These are phyloP conservation scores for Lentithecium fluviatile DNA, from an alignment of 495 filamentous ascomycete genomes.

Conservation along the genomic window DNA sequence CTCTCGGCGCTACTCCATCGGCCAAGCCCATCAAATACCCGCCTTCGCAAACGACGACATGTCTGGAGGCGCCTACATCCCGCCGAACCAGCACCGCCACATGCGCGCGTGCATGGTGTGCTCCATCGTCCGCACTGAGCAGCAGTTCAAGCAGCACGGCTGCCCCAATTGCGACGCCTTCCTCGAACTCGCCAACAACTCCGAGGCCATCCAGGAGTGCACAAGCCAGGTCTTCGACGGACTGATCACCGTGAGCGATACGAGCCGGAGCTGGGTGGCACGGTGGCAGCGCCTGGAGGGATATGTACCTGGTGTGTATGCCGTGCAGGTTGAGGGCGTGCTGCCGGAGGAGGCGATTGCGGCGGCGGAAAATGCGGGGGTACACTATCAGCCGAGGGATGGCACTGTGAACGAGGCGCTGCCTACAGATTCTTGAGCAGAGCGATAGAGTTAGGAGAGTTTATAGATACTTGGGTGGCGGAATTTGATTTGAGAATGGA, in stretches of 20 bases:
- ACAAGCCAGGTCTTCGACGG: slow-evolving; percentile 95
- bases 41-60: background rate
- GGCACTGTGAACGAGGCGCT: slow-evolving; percentile 48
- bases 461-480: too few species aligned
- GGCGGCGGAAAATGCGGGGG: slow-evolving; percentile 40
- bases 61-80: slow-evolving; percentile 26
- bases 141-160: slow-evolving; percentile 47
- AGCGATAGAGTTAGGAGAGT: too few species aligned
- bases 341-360: slow-evolving; percentile 43
- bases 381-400: slow-evolving; percentile 51
- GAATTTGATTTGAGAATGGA: too few species aligned
- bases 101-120: slow-evolving; percentile 98
- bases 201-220: slow-evolving; percentile 82
- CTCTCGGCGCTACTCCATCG: background rate
- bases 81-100: slow-evolving; percentile 52
- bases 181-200: slow-evolving; percentile 73
- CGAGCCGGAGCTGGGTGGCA: slow-evolving; percentile 80
- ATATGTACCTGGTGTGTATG: slow-evolving; percentile 85
- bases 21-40: background rate
- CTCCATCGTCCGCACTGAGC: slow-evolving; percentile 70
- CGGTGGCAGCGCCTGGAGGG: slow-evolving; percentile 89
- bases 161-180: slow-evolving; percentile 96
- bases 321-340: slow-evolving; percentile 82
- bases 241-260: slow-evolving; percentile 76
- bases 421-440: slow-evolving; percentile 8